These are phyloP conservation scores for Graphilbum sp. DNA, from an alignment of 2,329 filamentous ascomycete species.

Conservation along the genomic window DNA sequence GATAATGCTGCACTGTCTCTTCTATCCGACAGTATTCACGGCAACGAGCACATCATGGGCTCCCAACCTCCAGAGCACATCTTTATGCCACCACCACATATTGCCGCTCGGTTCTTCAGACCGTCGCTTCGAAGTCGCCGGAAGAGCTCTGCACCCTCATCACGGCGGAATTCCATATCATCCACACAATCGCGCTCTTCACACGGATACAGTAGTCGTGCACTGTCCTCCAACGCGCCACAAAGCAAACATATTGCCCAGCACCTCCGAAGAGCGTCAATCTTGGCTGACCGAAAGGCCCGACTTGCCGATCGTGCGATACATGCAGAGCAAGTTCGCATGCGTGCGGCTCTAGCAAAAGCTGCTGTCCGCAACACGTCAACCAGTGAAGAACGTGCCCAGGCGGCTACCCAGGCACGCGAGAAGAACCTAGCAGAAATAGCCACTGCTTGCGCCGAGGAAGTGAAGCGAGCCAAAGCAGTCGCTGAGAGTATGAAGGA, in stretches of 20 bases:
- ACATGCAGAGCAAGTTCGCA: conserved; percentile 68
- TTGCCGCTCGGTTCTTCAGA: conserved; percentile 66
- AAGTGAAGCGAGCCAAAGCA: conserved; percentile 67
- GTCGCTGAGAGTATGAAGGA: conserved; percentile 72
- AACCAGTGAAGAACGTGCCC: conserved; percentile 57
- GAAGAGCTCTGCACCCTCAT: conserved; percentile 62
- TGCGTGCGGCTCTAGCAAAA: conserved; percentile 59
- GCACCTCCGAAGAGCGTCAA: conserved; percentile 63
- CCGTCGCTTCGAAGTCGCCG: conserved; percentile 39
- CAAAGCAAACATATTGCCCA: conserved; percentile 68
- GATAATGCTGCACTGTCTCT: too few species aligned
- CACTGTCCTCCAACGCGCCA: conserved; percentile 21
- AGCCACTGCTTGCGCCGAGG: conserved; percentile 64
- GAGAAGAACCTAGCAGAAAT: conserved; percentile 73
- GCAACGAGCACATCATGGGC: too few species aligned
- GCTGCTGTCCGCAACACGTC: conserved; percentile 47
- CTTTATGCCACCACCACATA: conserved; percentile 55
- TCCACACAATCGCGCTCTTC: conserved; percentile 59
- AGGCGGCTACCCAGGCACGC: conserved; percentile 61
- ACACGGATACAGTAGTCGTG: conserved; percentile 31
- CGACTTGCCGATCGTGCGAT: conserved; percentile 64
- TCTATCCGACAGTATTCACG: too few species aligned
- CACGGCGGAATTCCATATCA: conserved; percentile 64
- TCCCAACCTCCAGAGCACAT: conserved; percentile 13
- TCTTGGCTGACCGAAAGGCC: conserved; percentile 66